Evolutionary conservation across 148 eudicot species (phyloP), one percentile per base, ranked within the genome.

Genomic region (Gaultheria prostrata): DNA sequence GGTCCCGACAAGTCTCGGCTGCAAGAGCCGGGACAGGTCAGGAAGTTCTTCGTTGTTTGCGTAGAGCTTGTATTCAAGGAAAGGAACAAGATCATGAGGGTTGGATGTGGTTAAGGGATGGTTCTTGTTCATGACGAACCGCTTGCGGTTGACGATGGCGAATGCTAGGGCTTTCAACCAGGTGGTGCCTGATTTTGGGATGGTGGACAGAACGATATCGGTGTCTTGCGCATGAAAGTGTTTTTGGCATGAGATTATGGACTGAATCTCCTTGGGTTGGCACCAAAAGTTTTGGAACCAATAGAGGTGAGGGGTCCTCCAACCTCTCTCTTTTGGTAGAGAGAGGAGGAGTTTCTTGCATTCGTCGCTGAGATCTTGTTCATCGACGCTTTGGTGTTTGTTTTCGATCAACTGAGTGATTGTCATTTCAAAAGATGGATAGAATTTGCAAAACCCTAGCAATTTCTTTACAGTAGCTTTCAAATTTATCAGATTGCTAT

Each of bases 161-260:
- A 86, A 91, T 12, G 81, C 83, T 1, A 92, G 88, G 8, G 96
- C 94, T 86, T 92, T 93, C 0, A 93, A 82, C 96, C 96, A 93
- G 7, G 94, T 90, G 4, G 96, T 93, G 75, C 95, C 94, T 3
- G 94, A 89, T 88, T 93, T 93, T 0, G 95, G 95, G 3, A 89
- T 80, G 9, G 89, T 89, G 74, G 89, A 85, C 0, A 93, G 53
- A 0, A 93, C 33, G 49, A 90, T 71, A 77, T 93, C 95, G 13
- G 32, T 61, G 82, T 88, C 90, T 39, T 32, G 83, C 45, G 91
- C 92, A 76, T 74, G 21, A 21, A 86, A 89, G 80, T 90, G 88
- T 1, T 72, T 89, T 21, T 89, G 92, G 35, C 74, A 61, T 0
- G 81, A 63, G 0, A 91, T 56, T 46, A 84, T 85, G 32, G 91